These are phyloP conservation scores for Tinospora cordifolia DNA, from an alignment of 164 flowering plant genomes.

Conservation along the genomic window DNA sequence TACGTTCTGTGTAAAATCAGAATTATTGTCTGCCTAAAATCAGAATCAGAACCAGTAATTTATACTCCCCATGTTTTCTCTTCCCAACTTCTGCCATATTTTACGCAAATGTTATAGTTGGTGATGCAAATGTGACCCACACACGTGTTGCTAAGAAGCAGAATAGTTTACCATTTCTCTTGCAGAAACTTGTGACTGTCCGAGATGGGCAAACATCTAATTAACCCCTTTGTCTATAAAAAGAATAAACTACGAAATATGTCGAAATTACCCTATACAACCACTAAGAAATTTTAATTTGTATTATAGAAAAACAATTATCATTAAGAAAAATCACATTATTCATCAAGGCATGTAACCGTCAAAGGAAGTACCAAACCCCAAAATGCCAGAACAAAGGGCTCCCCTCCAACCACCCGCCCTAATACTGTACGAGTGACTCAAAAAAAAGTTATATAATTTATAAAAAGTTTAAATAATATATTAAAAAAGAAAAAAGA, in stretches of 20 bases:
- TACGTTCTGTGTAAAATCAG: background rate
- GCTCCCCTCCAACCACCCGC: too few relatives aligned
- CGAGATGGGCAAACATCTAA: background rate
- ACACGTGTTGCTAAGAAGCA: background rate
- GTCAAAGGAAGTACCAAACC: too few relatives aligned
- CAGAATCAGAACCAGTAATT: background rate
- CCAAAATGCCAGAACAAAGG: background rate
- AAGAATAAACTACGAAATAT: too few relatives aligned
- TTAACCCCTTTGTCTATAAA: too few relatives aligned
- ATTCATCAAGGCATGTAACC: too few relatives aligned
- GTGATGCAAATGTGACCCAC: background rate
- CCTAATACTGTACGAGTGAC: background rate
- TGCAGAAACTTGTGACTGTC: slow-evolving; percentile 3
- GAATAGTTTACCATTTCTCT: slow-evolving; percentile 2
- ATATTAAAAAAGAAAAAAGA: background rate
- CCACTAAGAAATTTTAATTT: too few relatives aligned
- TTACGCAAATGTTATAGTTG: background rate
- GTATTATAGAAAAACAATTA: too few relatives aligned
- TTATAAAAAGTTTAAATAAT: background rate
- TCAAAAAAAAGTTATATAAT: background rate
- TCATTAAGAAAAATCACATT: too few relatives aligned
- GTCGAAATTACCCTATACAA: too few relatives aligned
- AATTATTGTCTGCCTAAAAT: background rate
- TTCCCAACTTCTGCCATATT: background rate
- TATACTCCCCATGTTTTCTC: background rate